Conservation (phyloP, 306 rosid genomes). For the Crotalaria pallida region DNA sequence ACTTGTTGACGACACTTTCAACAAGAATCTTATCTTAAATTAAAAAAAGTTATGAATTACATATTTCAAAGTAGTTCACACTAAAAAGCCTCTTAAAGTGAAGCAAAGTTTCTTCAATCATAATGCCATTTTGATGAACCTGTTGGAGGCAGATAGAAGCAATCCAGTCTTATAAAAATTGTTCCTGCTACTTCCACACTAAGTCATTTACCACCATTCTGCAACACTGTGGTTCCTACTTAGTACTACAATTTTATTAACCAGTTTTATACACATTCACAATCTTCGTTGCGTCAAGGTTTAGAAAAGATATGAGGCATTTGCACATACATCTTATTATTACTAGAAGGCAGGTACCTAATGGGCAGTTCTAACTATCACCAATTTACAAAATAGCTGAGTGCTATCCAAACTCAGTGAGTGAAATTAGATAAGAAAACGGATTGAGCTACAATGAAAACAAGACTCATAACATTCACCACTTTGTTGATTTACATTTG, state of each 20-base stretch:
- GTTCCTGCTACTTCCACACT: not conserved
- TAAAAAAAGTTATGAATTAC: no score
- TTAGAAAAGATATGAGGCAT: conserved; percentile 15
- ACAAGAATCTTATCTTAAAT: no score
- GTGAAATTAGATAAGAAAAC: conserved; percentile 32
- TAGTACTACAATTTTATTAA: conserved; percentile 15
- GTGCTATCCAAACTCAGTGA: conserved; percentile 33
- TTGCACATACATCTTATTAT: conserved; percentile 37
- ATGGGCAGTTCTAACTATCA: conserved; percentile 35
- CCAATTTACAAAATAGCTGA: conserved; percentile 57
- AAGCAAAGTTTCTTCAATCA: not conserved
- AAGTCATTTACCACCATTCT: not conserved
- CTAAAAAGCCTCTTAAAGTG: not conserved
- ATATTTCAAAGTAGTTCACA: no score
- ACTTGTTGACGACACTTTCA: no score
- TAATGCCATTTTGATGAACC: not conserved
- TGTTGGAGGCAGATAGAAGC: not conserved
- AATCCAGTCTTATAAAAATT: not conserved
- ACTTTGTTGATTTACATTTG: conserved; percentile 86
- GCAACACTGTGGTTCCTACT: conserved; percentile 9
- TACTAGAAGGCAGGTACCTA: conserved; percentile 47
- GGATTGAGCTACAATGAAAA: conserved; percentile 32
- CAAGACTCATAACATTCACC: conserved; percentile 54
- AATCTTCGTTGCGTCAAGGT: conserved; percentile 11
- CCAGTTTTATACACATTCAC: conserved; percentile 27